Conservation (phyloP, 306 rosid genomes). For the Trichosanthes cucumerina region DNA sequence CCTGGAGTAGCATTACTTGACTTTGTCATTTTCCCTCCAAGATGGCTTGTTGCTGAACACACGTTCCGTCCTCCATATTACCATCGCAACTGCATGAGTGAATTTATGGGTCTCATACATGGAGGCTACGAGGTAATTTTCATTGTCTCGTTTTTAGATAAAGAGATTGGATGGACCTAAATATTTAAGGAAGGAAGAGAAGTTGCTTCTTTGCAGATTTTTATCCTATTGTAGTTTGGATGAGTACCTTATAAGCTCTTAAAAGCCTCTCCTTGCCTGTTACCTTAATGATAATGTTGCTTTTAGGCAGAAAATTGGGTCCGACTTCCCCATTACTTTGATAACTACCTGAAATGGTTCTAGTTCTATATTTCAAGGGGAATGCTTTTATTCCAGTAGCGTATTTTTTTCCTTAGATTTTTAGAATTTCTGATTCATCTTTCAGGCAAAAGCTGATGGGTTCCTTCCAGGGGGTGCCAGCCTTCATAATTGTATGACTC, state of each 20-base stretch:
- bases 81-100: constrained; percentile 98
- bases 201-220: not conserved
- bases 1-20: constrained; percentile 92
- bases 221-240: not conserved
- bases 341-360: not conserved
- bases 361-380: not conserved
- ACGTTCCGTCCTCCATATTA: constrained; percentile 97
- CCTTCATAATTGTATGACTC: constrained; percentile 94
- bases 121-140: constrained; percentile 79
- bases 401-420: not conserved
- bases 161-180: not conserved
- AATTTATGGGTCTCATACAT: constrained; percentile 91
- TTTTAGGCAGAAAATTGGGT: not conserved
- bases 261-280: not conserved
- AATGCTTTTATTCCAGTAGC: not conserved
- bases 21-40: constrained; percentile 85
- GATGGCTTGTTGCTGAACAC: constrained; percentile 95
- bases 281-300: not conserved
- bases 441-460: constrained; percentile 85
- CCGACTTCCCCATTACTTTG: not conserved
- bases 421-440: constrained; percentile 10
- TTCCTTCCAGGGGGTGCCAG: constrained; percentile 92
- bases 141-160: not conserved
- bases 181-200: not conserved
- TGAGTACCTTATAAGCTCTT: not conserved